Base-by-base conservation (phyloP, 352 stramenopile species). In the Pythium phragmiticola region DNA sequence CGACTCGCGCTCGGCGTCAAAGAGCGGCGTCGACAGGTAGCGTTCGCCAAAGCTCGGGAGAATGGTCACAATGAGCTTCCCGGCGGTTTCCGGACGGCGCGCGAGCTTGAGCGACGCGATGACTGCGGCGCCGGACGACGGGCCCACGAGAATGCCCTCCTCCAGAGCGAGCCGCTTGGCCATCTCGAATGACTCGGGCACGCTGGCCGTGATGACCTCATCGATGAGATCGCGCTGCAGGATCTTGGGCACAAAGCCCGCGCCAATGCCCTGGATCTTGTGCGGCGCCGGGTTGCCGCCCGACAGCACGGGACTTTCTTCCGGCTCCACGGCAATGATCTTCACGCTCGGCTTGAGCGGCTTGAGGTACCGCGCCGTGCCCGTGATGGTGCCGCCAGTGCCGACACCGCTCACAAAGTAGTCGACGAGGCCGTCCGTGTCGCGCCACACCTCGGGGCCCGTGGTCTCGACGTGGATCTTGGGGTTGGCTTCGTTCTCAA, bases 401-500 rank as follows among this genome's bases (percentile, higher is more conserved):
- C 84, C 84, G 45, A 94, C 89, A 39, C 86, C 89, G 39, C 83
- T 84, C n/a, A 97, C 85, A 63, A 97, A 96, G 71, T 88, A 85
- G 70, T 95, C 89, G 3, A 97, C 71, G 57, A 83, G 65, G 28
- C 89, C 87, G 66, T 94, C 84, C n/a, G 87, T 97, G 72, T 95
- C 83, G 33, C 76, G 74, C 89, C 89, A 96, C 57, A 97, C 81
- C 63, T 97, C 89, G 2, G 85, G 86, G 14, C 87, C 89, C 14
- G 89, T 96, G 14, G 88, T 95, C 70, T 95, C 79, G 59, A 83
- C 93, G 74, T 97, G 88, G 70, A 96, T 93, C 66, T 70, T 72
- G 39, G 94, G 93, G 80, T 99, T 99, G 45, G 96, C 95, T 17
- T 90, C 89, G 81, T 99, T 99, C 71, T 98, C 97, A 71, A 98